Conservation (phyloP, 2,329 filamentous ascomycete species). For the Fonsecaea multimorphosa region DNA sequence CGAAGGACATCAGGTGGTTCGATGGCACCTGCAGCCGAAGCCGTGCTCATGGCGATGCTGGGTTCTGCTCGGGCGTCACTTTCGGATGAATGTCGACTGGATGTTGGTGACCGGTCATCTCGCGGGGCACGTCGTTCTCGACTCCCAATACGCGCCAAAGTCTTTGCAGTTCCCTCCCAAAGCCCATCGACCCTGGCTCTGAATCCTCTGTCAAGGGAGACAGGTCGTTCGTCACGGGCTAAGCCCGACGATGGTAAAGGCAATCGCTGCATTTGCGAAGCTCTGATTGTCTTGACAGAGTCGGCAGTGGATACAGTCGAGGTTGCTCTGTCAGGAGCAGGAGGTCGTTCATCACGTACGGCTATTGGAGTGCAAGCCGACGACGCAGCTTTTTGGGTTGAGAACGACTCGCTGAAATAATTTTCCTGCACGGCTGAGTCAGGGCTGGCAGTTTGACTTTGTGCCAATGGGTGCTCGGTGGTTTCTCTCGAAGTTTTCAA, state of each 20-base stretch:
- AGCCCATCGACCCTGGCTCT: conserved; percentile 36
- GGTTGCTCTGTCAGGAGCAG: conserved; percentile 47
- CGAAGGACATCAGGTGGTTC: conserved; percentile 48
- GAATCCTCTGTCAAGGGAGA: conserved; percentile 28
- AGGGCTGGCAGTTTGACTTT: conserved; percentile 75
- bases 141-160: conserved; percentile 36
- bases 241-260: conserved; percentile 20
- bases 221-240: conserved; percentile 24
- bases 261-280: conserved; percentile 42
- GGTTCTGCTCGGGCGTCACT: conserved; percentile 49
- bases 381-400: conserved; percentile 25
- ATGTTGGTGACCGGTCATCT: conserved; percentile 44
- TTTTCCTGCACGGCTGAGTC: conserved; percentile 50
- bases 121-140: conserved; percentile 45
- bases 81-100: conserved; percentile 36
- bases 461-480: conserved; percentile 73
- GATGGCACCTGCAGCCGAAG: conserved; percentile 53
- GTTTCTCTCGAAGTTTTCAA: conserved; percentile 58
- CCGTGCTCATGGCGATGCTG: conserved; percentile 52
- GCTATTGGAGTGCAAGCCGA: conserved; percentile 38
- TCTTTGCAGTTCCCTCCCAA: conserved; percentile 36
- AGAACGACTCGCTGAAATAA: conserved; percentile 45
- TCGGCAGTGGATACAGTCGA: conserved; percentile 55
- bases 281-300: conserved; percentile 53
- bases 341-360: conserved; percentile 44